Evolutionary conservation across 2,329 filamentous ascomycete genomes (phyloP), one percentile per base, ranked within the genome.

Genomic region (Ascochyta fabae): DNA sequence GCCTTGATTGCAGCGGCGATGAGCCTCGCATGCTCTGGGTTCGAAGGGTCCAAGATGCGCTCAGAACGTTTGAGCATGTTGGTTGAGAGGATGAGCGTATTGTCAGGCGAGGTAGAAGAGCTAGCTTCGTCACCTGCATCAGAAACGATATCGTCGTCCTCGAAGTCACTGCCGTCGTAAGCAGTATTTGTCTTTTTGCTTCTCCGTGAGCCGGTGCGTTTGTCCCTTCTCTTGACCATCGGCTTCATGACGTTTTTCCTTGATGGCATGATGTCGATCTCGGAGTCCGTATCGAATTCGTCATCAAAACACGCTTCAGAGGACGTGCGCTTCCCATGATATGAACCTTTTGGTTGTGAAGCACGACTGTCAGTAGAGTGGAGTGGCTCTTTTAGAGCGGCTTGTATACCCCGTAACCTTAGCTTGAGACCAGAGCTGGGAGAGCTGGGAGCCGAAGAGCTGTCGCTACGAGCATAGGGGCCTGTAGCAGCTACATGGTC

Each of bases 31-130:
- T 71, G 62, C 1, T 54, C 57, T 1, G 63, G 52, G 12, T 66
- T 57, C 0, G 26, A 35, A 8, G 59, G 51, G 35, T 70, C 56
- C 5, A 71, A 59, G 0, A 67, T 68, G 12, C 68, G 66, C 39
- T 62, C 45, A 12, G 48, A 56, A 31, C 69, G 66, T 41, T 65
- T 69, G 44, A 69, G 44, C 3, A 51, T 13, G 6, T 61, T 58
- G 22, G 51, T 58, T 2, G 56, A 35, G 8, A 67, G 53, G 12
- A 56, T 41, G 27, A 59, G 48, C 13, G 34, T 34, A 24, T 26
- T 44, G 15, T 35, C 36, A 13, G 57, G 39, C 3, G 53, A 35
- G 15, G 38, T 26, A 26, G 12, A 19, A 15, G 40, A 48, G 29
- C 42, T 51, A 15, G 23, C 40, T 12, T 48, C 24, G 15, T 55